Evolutionary conservation across 1,139 yeast genomes (phyloP).

Genomic region (Kazachstania sp.): DNA sequence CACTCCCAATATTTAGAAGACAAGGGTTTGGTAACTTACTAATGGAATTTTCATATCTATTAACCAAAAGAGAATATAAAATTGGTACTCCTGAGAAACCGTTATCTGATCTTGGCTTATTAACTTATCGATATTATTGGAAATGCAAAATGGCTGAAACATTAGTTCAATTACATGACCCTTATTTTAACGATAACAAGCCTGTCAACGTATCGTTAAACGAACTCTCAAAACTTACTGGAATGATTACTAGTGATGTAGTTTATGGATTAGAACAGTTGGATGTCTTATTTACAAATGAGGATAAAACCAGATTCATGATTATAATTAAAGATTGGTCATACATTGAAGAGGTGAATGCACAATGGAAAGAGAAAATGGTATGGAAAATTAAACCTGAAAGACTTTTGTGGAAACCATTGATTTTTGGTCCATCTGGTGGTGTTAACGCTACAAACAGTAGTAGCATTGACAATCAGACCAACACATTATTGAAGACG

Average conservation of each 20-base stretch:
- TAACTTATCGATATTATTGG: slow-evolving; percentile 88
- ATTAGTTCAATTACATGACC: slow-evolving; percentile 23
- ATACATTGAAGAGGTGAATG: slow-evolving; percentile 39
- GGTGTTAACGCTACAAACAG: slow-evolving; percentile 45
- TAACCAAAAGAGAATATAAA: slow-evolving; percentile 65
- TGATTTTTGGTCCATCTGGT: slow-evolving; percentile 76
- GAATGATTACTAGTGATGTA: slow-evolving; percentile 83
- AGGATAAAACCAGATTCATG: slow-evolving; percentile 39
- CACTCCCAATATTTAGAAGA: slow-evolving; percentile 80
- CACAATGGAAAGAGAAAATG: slow-evolving; percentile 48
- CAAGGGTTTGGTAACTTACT: slow-evolving; percentile 83
- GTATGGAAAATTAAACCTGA: slow-evolving; percentile 46
- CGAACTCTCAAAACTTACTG: slow-evolving; percentile 59
- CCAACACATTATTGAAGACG: not conserved
- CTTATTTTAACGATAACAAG: slow-evolving; percentile 5
- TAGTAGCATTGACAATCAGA: not conserved
- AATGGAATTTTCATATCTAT: slow-evolving; percentile 80
- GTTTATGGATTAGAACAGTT: slow-evolving; percentile 78
- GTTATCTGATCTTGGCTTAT: slow-evolving; percentile 79
- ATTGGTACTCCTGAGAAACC: slow-evolving; percentile 96
- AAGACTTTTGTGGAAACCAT: slow-evolving; percentile 67
- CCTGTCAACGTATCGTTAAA: slow-evolving; percentile 41
- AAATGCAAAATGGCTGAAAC: slow-evolving; percentile 45
- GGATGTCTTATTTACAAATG: slow-evolving; percentile 38
- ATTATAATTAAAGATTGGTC: slow-evolving; percentile 44